Percentiles rank a stretch among this genome's conserved stretches.
These are phyloP conservation scores for Microbotryum violaceum DNA, from an alignment of 1,284 basidiomycete genomes.

Conservation along the genomic window DNA sequence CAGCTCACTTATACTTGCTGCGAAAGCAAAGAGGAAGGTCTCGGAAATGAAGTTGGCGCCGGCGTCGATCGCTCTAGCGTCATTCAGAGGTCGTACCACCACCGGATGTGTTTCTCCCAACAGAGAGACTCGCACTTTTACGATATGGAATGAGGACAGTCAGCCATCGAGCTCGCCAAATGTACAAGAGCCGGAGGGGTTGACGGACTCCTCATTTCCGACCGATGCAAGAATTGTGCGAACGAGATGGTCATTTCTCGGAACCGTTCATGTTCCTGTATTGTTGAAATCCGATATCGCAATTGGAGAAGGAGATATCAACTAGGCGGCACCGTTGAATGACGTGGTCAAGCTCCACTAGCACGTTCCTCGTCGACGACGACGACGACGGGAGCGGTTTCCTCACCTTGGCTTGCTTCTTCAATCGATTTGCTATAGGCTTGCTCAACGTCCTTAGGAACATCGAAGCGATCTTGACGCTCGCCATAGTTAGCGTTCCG, in stretches of 20 bases:
- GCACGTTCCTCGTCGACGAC: too few species aligned
- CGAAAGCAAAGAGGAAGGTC: conserved; percentile 13
- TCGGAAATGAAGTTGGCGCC: conserved; percentile 31
- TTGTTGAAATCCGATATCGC: too few species aligned
- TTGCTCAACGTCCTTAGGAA: conserved; percentile 32
- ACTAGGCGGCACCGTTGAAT: too few species aligned
- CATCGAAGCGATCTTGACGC: conserved; percentile 13
- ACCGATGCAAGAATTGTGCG: conserved; percentile 15
- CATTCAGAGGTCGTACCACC: conserved; percentile 22
- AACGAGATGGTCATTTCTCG: conserved; percentile 11
- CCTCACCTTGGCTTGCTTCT: conserved; percentile 26
- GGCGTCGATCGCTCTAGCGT: conserved; percentile 27
- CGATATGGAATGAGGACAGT: not conserved
- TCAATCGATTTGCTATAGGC: conserved; percentile 34
- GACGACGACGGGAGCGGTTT: too few species aligned
- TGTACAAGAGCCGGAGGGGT: not conserved
- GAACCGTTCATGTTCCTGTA: conserved; percentile 25
- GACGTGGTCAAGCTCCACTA: too few species aligned
- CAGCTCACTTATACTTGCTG: conserved; percentile 8
- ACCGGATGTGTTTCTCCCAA: conserved; percentile 26
- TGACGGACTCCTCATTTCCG: conserved; percentile 1
- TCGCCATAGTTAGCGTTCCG: not conserved
- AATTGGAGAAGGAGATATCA: too few species aligned
- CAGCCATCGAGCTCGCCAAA: not conserved
- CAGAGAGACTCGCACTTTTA: conserved; percentile 20